Base-by-base conservation (phyloP, 2,329 filamentous ascomycete genomes). In the Pleomassaria siparia region DNA sequence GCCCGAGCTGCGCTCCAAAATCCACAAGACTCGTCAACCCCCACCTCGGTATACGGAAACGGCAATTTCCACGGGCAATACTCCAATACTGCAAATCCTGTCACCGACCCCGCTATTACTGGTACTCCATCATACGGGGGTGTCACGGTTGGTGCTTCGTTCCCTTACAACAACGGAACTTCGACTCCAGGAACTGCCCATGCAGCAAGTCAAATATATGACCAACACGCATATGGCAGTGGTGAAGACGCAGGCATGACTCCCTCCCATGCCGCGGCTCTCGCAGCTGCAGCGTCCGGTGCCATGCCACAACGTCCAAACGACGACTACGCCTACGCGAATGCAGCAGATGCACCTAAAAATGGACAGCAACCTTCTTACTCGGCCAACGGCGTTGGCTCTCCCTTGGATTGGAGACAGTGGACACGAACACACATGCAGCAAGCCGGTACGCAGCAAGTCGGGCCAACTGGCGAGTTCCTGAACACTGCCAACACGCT, bases 401-500 rank as follows among this genome's bases (percentile, higher is more conserved):
- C n/a, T n/a, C 55, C 59, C 4, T 59, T 58, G 22, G 64, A 65
- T 40, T 72, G 69, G 69, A 66, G 58, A 9, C 62, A 69, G 39
- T 71, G 67, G 65, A 60, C 63, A 22, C 56, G 62, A 47, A 62
- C 61, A 8, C 64, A 66, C 32, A 67, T 62, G 52, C 57, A 67
- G 45, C 59, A 59, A 24, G 58, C 56, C 30, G 37, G 55, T n/a
- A n/a, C 62, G 52, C 57, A 67, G 45, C 59, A 59, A 24, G 58
- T 56, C 30, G 37, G 55, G 40, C 58, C 62, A 25, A 53, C 60
- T 12, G 59, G 62, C 25, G 66, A 71, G 21, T 70, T 68, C 42
- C 55, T 72, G n/a, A 69, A 69, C 47, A 68, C 65, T 20, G 70
- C 71, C 22, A 71, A 60, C 20, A 70, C 70, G 1, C 62, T 73